These are phyloP conservation scores for Saccharomyces kudriavzevii DNA, from an alignment of 805 yeast genomes.

Conservation along the genomic window DNA sequence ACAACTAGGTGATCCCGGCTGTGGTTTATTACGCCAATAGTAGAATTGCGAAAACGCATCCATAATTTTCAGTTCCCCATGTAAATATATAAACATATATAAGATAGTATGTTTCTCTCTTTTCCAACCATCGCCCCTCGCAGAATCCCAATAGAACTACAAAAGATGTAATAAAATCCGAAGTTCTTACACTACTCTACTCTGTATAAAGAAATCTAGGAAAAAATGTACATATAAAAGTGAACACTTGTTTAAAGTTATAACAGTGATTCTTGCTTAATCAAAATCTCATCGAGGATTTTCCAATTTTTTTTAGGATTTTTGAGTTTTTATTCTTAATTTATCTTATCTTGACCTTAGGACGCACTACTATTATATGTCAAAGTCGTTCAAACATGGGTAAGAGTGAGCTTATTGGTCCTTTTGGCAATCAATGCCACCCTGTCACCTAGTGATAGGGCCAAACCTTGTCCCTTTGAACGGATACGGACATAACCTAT, in stretches of 20 bases:
- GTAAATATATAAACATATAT: slow-evolving; percentile 2
- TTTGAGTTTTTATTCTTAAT: not conserved
- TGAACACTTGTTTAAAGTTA: not conserved
- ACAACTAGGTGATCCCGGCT: not conserved
- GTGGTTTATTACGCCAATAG: not conserved
- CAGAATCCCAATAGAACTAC: not conserved
- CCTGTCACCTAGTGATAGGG: slow-evolving; percentile 87
- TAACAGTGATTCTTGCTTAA: not conserved
- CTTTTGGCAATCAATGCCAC: slow-evolving; percentile 76
- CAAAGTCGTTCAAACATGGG: slow-evolving; percentile 22
- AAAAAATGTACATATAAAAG: not conserved
- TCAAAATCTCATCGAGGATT: not conserved
- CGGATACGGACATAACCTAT: slow-evolving; percentile 94
- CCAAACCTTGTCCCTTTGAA: slow-evolving; percentile 96
- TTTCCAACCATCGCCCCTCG: not conserved
- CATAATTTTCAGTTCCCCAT: slow-evolving; percentile 1
- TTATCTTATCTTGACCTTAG: not conserved
- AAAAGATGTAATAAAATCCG: not conserved
- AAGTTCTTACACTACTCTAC: not conserved
- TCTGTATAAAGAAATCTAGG: not conserved
- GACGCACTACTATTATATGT: not conserved
- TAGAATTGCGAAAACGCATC: slow-evolving; percentile 2
- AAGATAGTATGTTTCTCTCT: not conserved
- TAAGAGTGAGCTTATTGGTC: slow-evolving; percentile 33
- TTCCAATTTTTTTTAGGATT: not conserved